These are phyloP conservation scores for Pyrenophora tritici-repentis DNA, from an alignment of 2,329 filamentous ascomycete species.

Conservation along the genomic window DNA sequence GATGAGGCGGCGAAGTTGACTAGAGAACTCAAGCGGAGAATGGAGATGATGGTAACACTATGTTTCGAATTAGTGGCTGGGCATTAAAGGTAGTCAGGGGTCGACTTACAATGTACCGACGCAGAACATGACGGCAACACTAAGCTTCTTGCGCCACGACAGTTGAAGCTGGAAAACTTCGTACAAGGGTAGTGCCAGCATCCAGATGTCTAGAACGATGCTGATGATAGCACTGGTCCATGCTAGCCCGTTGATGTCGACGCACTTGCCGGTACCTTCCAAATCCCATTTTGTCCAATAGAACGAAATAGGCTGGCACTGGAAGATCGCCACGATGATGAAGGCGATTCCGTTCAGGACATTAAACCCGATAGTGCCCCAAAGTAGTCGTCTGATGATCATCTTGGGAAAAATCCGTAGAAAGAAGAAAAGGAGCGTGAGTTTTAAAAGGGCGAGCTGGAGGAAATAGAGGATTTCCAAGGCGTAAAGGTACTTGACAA, in stretches of 20 bases:
- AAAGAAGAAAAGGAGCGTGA: constrained; percentile 38
- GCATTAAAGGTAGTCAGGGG: no score
- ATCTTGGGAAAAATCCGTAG: constrained; percentile 37
- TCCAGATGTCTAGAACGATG: constrained; percentile 40
- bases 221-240: constrained; percentile 43
- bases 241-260: constrained; percentile 42
- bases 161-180: constrained; percentile 41
- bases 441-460: constrained; percentile 33
- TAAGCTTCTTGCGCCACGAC: constrained; percentile 44
- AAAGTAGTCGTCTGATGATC: constrained; percentile 17
- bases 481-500: constrained; percentile 45
- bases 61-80: not conserved
- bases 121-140: constrained; percentile 46
- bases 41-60: constrained; percentile 51
- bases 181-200: constrained; percentile 42
- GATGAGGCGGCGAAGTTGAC: constrained; percentile 49
- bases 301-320: constrained; percentile 42
- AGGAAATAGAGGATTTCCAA: constrained; percentile 44
- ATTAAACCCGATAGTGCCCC: constrained; percentile 31
- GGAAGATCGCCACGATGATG: constrained; percentile 30
- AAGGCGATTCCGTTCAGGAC: constrained; percentile 29
- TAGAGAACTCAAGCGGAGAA: constrained; percentile 52
- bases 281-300: constrained; percentile 42
- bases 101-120: constrained; percentile 41
- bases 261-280: constrained; percentile 36